Base-by-base conservation (phyloP, 2,329 filamentous ascomycete species). In the Sporothrix mexicana region DNA sequence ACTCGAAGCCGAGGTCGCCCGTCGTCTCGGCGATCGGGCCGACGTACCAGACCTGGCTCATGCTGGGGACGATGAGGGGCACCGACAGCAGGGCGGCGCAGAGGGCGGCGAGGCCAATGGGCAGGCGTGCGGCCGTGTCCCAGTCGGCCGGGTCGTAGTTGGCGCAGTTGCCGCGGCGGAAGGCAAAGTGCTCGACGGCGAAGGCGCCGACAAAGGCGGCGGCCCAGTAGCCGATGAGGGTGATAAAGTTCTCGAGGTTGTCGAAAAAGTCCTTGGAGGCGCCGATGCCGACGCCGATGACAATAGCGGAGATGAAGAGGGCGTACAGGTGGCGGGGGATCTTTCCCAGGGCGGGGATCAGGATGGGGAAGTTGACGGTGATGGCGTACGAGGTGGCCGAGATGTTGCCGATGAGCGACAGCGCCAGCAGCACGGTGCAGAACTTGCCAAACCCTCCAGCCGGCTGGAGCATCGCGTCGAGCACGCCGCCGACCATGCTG, bases 371-470 rank as follows among this genome's bases (percentile, higher is more conserved):
- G 82, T 91, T 90, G 75, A 91, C 83, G 3, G 88, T 88, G 76
- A 91, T 85, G 77, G 87, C 86, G 81, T 91, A 91, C 80, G 88
- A 86, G 17, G 87, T 88, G 17, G 85, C 87, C 1, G 86, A 83
- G 12, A 89, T 82, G 79, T 91, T 91, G 36, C 88, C 89, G 12
- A 91, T 80, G 61, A 91, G 79, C 0, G 85, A 87, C 55, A 90
- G 82, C 6, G 86, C 84, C 20, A 91, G 83, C 8, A 91, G 78
- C 1, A 90, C 88, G 1, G 88, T 85, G 20, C 90, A 81, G 75
- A 91, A 90, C 74, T 88, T 87, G 71, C 88, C 89, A 75, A 91
- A 91, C 0, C 87, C 87, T 23, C 87, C 86, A 0, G 85, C 87
- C 1, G 86, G 85, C 0, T 81, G 79, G 0, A 91, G 82, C 87